Evolutionary conservation across 371 early-diverging fungal genomes (phyloP).

Genomic region (Mucor velutinosus): DNA sequence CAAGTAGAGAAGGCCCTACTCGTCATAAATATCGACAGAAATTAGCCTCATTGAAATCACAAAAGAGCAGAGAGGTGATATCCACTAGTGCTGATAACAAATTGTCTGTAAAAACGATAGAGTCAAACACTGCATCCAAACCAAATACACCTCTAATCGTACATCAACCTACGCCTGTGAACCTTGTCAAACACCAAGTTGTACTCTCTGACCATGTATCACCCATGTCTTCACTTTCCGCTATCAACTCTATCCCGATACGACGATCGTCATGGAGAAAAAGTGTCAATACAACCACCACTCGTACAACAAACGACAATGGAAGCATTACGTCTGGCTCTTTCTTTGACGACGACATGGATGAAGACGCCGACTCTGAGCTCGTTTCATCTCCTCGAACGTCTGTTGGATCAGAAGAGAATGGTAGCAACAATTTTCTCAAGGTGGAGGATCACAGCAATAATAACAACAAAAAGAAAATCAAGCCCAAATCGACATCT

Average conservation of each 20-base stretch:
- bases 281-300: slow-evolving; percentile 6
- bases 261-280: slow-evolving; percentile 22
- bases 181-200: slow-evolving; percentile 24
- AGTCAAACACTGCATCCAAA: neutral
- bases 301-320: neutral
- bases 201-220: slow-evolving; percentile 29
- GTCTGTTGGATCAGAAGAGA: slow-evolving; percentile 17
- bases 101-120: neutral
- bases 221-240: slow-evolving; percentile 26
- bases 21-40: slow-evolving; percentile 10
- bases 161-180: slow-evolving; percentile 7
- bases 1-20: slow-evolving; percentile 21
- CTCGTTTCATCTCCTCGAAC: slow-evolving; percentile 12
- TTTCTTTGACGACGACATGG: slow-evolving; percentile 13
- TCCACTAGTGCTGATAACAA: neutral
- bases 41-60: slow-evolving; percentile 13
- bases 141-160: no score
- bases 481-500: neutral
- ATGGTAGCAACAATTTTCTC: neutral
- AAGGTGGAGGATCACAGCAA: neutral
- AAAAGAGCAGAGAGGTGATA: neutral
- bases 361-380: slow-evolving; percentile 18
- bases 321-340: slow-evolving; percentile 13
- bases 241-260: slow-evolving; percentile 5
- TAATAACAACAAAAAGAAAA: neutral